Base-by-base conservation (phyloP, 1,284 basidiomycete species). In the Ganoderma resinaceum region DNA sequence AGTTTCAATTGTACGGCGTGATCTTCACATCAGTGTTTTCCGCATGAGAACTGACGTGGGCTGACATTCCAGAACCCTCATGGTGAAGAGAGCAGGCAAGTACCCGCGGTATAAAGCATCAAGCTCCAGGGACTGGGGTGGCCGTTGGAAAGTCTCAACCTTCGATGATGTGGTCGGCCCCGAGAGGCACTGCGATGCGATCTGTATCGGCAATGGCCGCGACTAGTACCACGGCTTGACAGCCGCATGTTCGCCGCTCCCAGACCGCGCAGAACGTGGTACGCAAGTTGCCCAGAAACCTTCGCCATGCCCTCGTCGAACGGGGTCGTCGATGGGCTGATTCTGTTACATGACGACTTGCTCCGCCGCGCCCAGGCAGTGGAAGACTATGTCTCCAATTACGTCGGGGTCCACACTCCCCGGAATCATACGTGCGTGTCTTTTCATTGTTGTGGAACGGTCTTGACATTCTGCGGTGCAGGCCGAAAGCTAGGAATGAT, bases 311-410 rank as follows among this genome's bases (percentile, higher is more conserved):
- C 52, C 52, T 55, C 52, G 52, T 33, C 52, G 12, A 31, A 31
- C 52, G 29, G 29, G 18, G 52, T 14, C 26, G 14, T 33, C 52
- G 26, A 29, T 16, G 52, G 23, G 9, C 52, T 55, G 29, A 20
- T 16, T 55, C 29, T 65, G 16, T 64, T 58, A 55, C 35, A 14
- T 33, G 37, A 40, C 23, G 43, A 57, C 11, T 20, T 64, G n/a
- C 29, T 55, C 26, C 26, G 52, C 12, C 37, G 14, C 37, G 14
- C 58, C 14, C 35, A 38, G 14, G 58, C n/a, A 23, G 2, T 60
- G 12, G 58, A 60, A 38, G 35, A 42, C 7, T 38, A 38, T 14
- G n/a, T 60, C 35, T 38, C 23, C 35, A 37, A 38, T 26, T 38
- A 26, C 16, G 38, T 60, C n/a, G 37, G 14, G 11, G 20, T 35